Base-by-base conservation (phyloP, 352 stramenopile genomes). In the Globisporangium acanthophoron region DNA sequence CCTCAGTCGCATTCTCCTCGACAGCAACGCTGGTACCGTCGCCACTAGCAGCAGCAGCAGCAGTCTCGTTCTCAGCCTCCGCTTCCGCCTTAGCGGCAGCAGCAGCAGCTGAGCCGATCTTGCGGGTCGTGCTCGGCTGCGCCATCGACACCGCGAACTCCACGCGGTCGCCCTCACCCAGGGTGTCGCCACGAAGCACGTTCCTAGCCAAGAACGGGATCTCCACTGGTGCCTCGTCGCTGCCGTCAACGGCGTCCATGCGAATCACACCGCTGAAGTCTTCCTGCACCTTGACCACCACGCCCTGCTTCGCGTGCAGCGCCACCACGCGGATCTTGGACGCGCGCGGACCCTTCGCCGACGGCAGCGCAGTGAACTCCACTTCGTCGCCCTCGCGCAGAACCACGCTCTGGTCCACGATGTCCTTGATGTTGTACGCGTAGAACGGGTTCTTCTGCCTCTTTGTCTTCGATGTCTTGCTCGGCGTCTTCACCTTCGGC, bases 301-400 rank as follows among this genome's bases (percentile, higher is more conserved):
- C 70, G 39, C 83, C 83, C 51, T 85, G 69, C 54, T 80, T 74
- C 1, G 83, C 71, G 40, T 82, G 74, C 6, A 76, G 86, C 24
- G 59, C 54, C 4, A 91, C 15, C 1, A 93, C 58, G 16, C 67
- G 70, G 49, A 93, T 74, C 47, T 85, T 73, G 52, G 66, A 69
- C 8, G 83, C 83, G 12, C 73, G 76, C 45, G 73, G 60, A 0
- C 70, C 76, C 60, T 89, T 90, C 0, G 67, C 51, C 4, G 62
- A 69, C 24, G 65, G 58, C 20, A 77, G 67, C 45, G 80, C 62
- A 27, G 81, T 52, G 50, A 90, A 93, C 58, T 85, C 75, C 39
- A 93, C 74, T 52, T 87, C 72, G 47, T 93, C 83, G 1, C 80
- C 83, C 35, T 90, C 76, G 43, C 80, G 83, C 15, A 93, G 56